Evolutionary conservation across 148 eudicot species (phyloP), one percentile per base, ranked within the genome.

Genomic region (Cornus kousa): DNA sequence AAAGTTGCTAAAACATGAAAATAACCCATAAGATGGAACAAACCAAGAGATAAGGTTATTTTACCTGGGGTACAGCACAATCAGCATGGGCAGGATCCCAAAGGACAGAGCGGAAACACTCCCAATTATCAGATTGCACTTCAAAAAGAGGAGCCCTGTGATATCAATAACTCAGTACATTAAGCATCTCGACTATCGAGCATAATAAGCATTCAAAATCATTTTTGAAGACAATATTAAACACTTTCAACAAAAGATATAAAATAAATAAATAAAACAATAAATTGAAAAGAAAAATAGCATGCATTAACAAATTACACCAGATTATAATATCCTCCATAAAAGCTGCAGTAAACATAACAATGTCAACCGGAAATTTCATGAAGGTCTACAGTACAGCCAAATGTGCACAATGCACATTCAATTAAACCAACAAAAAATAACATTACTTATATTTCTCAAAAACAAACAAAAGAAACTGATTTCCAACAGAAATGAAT

Each of bases 91-190:
- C 74, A 78, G 97, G 97, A 87, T 93, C 92, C 99, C 99, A 96
- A 53, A 85, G 87, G 76, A 93, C 78, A 82, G 91, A 87, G 32
- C 86, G 77, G 81, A 96, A 96, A 87, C 99, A 96, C 78, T 96
- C 98, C 97, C 97, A 96, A 20, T 86, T 71, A 60, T 93, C 97
- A 80, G 95, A 89, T 83, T 96, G 99, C 84, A 90, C 93, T 89
- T 93, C 97, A 88, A 93, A 96, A 79, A 96, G 97, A 71, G 99
- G 99, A 79, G 98, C 99, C 88, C 99, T 96, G 89, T 31, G 70
- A 81, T 68, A 79, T 43, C 77, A 78, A 80, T 59, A 48, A 62
- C 4, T 40, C 24, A 81, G 33, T 16, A 74, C 16, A 72, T 64
- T 78, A 73, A 78, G 74, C 77, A 74, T 62, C 74, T 72, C 0